Conservation (phyloP, 2,329 filamentous ascomycete genomes). For the Hymenoscyphus repandus region DNA sequence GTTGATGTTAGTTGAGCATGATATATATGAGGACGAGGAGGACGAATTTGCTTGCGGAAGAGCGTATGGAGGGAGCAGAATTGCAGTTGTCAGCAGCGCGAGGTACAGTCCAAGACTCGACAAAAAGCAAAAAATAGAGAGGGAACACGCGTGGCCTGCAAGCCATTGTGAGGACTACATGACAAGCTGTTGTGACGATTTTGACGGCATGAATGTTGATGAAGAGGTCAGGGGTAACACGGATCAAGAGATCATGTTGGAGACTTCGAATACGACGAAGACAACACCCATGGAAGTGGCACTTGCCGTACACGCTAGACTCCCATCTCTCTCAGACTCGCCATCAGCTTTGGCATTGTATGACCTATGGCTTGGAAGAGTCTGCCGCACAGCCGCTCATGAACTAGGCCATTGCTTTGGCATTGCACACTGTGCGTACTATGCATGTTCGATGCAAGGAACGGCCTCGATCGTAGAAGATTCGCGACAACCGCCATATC, state of each 20-base stretch:
- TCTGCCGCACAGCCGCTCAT: constrained; percentile 55
- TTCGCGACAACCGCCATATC: constrained; percentile 55
- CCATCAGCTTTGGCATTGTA: constrained; percentile 28
- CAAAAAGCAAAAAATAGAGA: constrained; percentile 26
- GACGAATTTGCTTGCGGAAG: constrained; percentile 64
- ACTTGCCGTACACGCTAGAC: constrained; percentile 23
- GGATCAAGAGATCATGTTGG: neutral
- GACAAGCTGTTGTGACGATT: constrained; percentile 32
- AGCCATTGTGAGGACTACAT: constrained; percentile 54
- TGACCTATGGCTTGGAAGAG: constrained; percentile 51
- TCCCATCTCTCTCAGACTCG: constrained; percentile 5
- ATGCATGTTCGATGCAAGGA: constrained; percentile 60
- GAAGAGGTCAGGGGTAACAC: neutral
- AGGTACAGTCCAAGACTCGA: constrained; percentile 53
- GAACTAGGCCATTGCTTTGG: constrained; percentile 65
- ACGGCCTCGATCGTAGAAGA: constrained; percentile 53
- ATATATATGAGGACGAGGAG: constrained; percentile 38
- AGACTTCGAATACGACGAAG: neutral
- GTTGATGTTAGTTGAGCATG: constrained; percentile 25
- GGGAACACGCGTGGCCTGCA: constrained; percentile 56
- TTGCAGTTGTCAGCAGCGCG: constrained; percentile 57
- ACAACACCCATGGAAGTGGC: constrained; percentile 33
- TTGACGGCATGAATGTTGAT: neutral
- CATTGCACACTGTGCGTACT: constrained; percentile 61
- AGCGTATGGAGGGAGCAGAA: constrained; percentile 58